These are phyloP conservation scores for Filosporella fistucella DNA, from an alignment of 495 filamentous ascomycete species.

Conservation along the genomic window DNA sequence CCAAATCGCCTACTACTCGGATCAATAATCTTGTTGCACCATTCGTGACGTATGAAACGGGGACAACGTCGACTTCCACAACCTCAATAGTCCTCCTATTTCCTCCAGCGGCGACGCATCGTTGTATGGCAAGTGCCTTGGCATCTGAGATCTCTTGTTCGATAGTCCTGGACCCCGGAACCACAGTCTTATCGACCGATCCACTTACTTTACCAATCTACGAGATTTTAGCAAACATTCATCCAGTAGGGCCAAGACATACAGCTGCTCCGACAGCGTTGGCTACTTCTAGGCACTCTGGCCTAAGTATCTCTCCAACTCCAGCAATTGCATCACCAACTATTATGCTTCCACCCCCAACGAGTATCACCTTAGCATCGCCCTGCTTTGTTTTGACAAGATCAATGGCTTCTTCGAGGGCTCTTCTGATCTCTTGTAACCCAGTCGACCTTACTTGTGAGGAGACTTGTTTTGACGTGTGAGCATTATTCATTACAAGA, in stretches of 20 bases:
- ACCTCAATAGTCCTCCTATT: constrained; percentile 25
- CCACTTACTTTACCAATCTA: constrained; percentile 22
- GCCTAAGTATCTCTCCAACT: constrained; percentile 31
- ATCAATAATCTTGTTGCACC: constrained; percentile 28
- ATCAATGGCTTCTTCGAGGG: constrained; percentile 42
- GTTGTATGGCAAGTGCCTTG: constrained; percentile 26
- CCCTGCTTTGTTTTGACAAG: constrained; percentile 45
- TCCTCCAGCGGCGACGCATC: constrained; percentile 29
- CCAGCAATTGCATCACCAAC: constrained; percentile 28
- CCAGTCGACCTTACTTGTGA: constrained; percentile 10
- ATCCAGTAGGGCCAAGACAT: constrained; percentile 2
- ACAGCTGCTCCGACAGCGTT: constrained; percentile 25
- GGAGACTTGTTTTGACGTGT: background rate
- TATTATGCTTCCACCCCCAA: constrained; percentile 40
- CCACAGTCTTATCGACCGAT: constrained; percentile 18
- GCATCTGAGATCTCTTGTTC: constrained; percentile 29
- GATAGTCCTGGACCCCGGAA: constrained; percentile 12
- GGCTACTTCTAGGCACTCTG: constrained; percentile 22
- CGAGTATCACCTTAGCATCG: constrained; percentile 40
- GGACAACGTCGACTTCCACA: constrained; percentile 31
- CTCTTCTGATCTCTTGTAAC: constrained; percentile 28
- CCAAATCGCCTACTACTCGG: constrained; percentile 30
- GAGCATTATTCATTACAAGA: constrained; percentile 8
- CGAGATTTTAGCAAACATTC: background rate
- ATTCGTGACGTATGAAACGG: constrained; percentile 34